Base-by-base conservation (phyloP, 495 filamentous ascomycete species). In the Neurospora sp. region DNA sequence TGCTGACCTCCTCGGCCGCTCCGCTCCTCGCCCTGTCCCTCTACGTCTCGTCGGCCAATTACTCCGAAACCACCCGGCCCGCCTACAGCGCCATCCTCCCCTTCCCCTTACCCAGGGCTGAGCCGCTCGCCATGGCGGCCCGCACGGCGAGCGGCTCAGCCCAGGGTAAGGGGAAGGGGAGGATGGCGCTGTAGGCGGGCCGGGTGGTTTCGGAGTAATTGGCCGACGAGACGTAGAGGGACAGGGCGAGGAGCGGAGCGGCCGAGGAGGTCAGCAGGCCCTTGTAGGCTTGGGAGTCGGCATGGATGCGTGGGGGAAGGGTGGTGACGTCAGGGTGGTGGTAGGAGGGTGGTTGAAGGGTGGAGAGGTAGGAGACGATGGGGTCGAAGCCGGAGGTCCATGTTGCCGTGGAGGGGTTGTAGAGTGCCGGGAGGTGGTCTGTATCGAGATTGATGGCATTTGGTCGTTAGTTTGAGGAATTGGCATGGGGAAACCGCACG, bases 41-140 rank as follows among this genome's bases (percentile, higher is more conserved):
- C 76, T 98, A 96, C 82, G 90, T 94, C 78, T 96, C 93, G 45
- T 91, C 90, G 75, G 88, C 91, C 73, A 98, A 97, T 83, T 99
- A 94, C 85, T 85, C 87, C 73, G 78, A 82, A 69, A 79, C 85
- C 43, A 97, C 93, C 40, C 89, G 92, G 9, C 92, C 93, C 10
- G 89, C 92, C 39, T 95, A 92, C 83, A 90, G 89, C 71, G 79
- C 83, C 5, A 87, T 97, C 73, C 89, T 97, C 38, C 90, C 91
- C 28, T 94, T 94, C 85, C 92, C 96, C 10, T 87, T 91, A 70
- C 91, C 92, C 78, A 97, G 93, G 88, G 91, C 90, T 66, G 87
- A 93, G 24, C 92, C 92, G 4, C 90, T 90, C 5, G 83, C 85
- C 71, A 82, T 90, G 36, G n/a, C n/a, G n/a, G n/a, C n/a, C n/a